These are phyloP conservation scores for Globisporangium sylvaticum DNA, from an alignment of 352 stramenopile species.

Conservation along the genomic window DNA sequence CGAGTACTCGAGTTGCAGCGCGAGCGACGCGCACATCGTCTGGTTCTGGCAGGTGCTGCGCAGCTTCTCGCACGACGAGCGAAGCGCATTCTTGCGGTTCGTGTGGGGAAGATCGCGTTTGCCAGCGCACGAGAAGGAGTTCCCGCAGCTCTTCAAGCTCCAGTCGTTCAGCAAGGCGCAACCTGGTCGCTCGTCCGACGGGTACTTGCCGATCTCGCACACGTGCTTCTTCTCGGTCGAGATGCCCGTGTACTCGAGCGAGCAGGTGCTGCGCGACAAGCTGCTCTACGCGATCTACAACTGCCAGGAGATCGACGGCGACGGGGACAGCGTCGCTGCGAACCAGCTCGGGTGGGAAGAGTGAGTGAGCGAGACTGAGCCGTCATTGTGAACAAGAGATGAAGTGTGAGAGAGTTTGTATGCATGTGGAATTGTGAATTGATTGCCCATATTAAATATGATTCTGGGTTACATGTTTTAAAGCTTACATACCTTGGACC, in stretches of 20 bases:
- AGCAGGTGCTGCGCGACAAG: constrained; percentile 66
- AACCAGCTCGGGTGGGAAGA: constrained; percentile 81
- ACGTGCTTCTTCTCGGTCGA: constrained; percentile 99
- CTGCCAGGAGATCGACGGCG: constrained; percentile 91
- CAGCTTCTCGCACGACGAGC: constrained; percentile 79
- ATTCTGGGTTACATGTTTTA: not conserved
- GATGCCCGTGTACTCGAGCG: constrained; percentile 91
- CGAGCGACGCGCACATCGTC: constrained; percentile 71
- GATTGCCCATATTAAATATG: constrained; percentile 3
- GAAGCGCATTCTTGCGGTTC: constrained; percentile 87
- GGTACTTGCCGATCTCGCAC: constrained; percentile 94
- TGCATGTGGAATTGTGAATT: not conserved
- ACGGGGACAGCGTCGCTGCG: constrained; percentile 74
- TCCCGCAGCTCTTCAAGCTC: constrained; percentile 90
- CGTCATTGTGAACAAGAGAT: not conserved
- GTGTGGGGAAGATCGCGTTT: constrained; percentile 90
- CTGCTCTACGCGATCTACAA: constrained; percentile 92
- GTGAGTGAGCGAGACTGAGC: constrained; percentile 18
- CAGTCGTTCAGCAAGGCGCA: constrained; percentile 79
- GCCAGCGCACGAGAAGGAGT: constrained; percentile 73
- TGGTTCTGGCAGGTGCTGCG: constrained; percentile 86
- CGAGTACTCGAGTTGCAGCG: constrained; percentile 82
- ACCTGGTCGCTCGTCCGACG: constrained; percentile 38
- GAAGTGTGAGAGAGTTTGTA: not conserved
- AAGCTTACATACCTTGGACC: not conserved